Base-by-base conservation (phyloP, 768 basidiomycete species). In the Dentipellis sp. region DNA sequence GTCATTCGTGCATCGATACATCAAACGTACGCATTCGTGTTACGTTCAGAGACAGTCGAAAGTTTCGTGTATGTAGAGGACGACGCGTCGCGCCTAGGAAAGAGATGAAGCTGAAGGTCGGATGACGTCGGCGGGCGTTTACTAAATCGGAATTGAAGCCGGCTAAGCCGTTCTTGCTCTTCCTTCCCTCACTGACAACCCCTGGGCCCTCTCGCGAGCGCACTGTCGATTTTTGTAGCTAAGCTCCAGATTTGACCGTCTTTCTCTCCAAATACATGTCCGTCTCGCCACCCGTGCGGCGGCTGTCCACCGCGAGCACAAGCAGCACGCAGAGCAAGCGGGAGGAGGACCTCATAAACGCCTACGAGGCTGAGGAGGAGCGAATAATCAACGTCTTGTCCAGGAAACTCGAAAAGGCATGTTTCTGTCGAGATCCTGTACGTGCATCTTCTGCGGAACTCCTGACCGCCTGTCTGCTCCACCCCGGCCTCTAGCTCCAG, bases 361-460 rank as follows among this genome's bases (percentile, higher is more conserved):
- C 86, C 19, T 92, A 91, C 67, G 90, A 92, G 63, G 91, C 90
- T 10, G 90, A 93, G 69, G 89, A 93, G 70, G 91, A 93, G 67
- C 82, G 89, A 47, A 91, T 93, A 54, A 86, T 90, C 61, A 91
- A 91, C 58, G 75, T 87, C 7, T 72, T 93, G 54, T 91, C 86
- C 23, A 76, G 89, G 62, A 93, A 92, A 67, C 75, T 93, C 52
- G 88, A 92, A 71, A 79, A 88, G 83, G 91, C 88, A 57, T 53
- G 75, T 50, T 59, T 55, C 40, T 35, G 52, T 16, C 12, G 19
- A 45, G 42, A 16, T 6, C 42, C n/a, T 19, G 3, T n/a, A 17
- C 19, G 42, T 19, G n/a, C 1, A 45, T 45, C 2, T 17, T 21
- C 4, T 37, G 22, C 34, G 39, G 54, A 42, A 23, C 21, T 35